These are phyloP conservation scores for Meripilus lineatus DNA, from an alignment of 1,284 basidiomycete species.

Conservation along the genomic window DNA sequence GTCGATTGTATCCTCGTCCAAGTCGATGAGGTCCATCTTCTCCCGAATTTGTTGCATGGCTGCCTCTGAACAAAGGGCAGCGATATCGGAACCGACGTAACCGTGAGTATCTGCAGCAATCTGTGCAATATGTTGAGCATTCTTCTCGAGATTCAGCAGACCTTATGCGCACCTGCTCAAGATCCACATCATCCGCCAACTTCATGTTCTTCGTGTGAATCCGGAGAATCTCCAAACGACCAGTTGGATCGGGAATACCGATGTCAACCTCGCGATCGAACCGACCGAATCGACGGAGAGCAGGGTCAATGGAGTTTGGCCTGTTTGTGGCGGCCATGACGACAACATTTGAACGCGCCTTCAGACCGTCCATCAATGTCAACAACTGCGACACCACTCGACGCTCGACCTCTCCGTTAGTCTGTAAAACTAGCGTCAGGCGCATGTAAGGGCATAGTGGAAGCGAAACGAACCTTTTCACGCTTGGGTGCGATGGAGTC, in stretches of 20 bases:
- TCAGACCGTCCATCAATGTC: constrained; percentile 98
- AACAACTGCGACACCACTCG: constrained; percentile 98
- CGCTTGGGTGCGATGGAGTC: constrained; percentile 99
- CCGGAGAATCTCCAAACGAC: constrained; percentile 95
- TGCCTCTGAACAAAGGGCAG: constrained; percentile 93
- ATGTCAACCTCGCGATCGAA: constrained; percentile 99
- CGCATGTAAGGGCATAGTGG: not conserved
- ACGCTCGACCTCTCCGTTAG: constrained; percentile 98
- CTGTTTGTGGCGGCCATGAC: constrained; percentile 99
- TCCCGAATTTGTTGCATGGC: constrained; percentile 99
- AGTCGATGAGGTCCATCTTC: constrained; percentile 95
- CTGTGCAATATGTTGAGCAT: constrained; percentile 30
- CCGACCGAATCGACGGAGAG: constrained; percentile 95
- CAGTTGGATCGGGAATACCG: constrained; percentile 97
- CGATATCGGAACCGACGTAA: constrained; percentile 98
- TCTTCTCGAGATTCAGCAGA: not conserved
- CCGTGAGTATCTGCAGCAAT: constrained; percentile 99
- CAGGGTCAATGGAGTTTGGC: constrained; percentile 98
- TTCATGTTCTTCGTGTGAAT: constrained; percentile 99
- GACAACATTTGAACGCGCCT: constrained; percentile 97
- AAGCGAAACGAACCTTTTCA: constrained; percentile 71
- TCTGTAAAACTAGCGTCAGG: constrained; percentile 42
- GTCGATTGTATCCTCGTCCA: constrained; percentile 94
- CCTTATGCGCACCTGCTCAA: constrained; percentile 72
- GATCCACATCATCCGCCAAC: constrained; percentile 94